Conservation (phyloP, 2,329 filamentous ascomycete species). For the Xylariomycetidae sp. region DNA sequence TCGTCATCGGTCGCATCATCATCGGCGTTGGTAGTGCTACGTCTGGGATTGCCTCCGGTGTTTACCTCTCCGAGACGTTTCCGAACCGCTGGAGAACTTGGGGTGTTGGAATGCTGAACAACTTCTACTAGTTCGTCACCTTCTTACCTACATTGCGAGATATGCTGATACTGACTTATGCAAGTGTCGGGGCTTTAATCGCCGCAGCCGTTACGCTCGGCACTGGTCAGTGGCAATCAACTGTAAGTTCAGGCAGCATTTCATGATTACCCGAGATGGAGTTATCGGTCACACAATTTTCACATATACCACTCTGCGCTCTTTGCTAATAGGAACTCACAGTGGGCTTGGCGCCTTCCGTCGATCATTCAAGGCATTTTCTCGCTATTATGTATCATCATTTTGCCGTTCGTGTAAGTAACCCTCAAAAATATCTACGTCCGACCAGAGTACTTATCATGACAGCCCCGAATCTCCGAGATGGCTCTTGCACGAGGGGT, state of each 20-base stretch:
- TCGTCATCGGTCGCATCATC: constrained; percentile 41
- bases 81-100: constrained; percentile 35
- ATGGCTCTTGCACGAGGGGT: constrained; percentile 36
- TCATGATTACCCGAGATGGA: constrained; percentile 1
- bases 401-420: constrained; percentile 35
- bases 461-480: constrained; percentile 39
- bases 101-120: constrained; percentile 23
- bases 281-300: no score
- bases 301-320: no score
- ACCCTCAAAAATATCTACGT: no score
- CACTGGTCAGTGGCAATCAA: constrained; percentile 35
- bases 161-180: neutral
- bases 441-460: constrained; percentile 1
- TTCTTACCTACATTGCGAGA: neutral
- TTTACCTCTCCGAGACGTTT: constrained; percentile 47
- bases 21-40: constrained; percentile 30
- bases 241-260: constrained; percentile 13
- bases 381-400: constrained; percentile 33
- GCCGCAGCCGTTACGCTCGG: constrained; percentile 40
- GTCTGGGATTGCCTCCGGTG: constrained; percentile 32
- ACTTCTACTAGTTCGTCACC: constrained; percentile 23
- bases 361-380: constrained; percentile 37
- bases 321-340: no score
- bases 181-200: constrained; percentile 33
- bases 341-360: constrained; percentile 43